Evolutionary conservation across 2,329 filamentous ascomycete species (phyloP), one percentile per base, ranked within the genome.

Genomic region (Diaporthe ilicicola): DNA sequence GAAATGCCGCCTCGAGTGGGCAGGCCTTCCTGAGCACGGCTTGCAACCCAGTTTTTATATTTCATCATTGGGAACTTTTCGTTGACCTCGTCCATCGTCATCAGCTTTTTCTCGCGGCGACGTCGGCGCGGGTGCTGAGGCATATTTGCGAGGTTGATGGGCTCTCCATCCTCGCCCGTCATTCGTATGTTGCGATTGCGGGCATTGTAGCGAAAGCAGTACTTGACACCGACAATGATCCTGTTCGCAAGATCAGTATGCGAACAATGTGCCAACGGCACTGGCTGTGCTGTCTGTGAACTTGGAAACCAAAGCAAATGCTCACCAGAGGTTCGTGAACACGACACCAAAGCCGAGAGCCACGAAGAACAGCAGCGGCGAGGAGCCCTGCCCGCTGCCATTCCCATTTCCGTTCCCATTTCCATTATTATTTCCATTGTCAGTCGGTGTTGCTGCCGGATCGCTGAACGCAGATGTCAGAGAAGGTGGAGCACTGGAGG

Each of bases 211-310:
- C 96, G 90, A 83, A 99, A 99, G 84, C 96, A 99, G 82, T 99
- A 99, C 84, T 99, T 99, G 73, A 99, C 96, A 76, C 96, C 96
- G 73, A 99, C 96, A 77, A 99, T 99, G 78, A 99, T 99, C 96
- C 96, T 99, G 77, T 67, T 51, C 15, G 67, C 19, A 9, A 8
- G 13, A 39, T 44, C 5, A 71, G n/a, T 1, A 74, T 81, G 76
- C 81, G 76, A 37, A 72, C 73, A 70, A 54, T 39, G 12, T 29
- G 39, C 55, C 48, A 62, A 19, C 34, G 17, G 32, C 56, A 24
- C 67, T 17, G 53, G 44, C 22, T 44, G 27, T 67, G 59, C 51
- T 34, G n/a, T 46, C 46, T 17, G 62, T 34, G 27, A 42, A 6
- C 15, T 37, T 53, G n/a, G n/a, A 37, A 29, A 69, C 37, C 29